These are phyloP conservation scores for Saturnispora ahearnii DNA, from an alignment of 805 yeast genomes.

Conservation along the genomic window DNA sequence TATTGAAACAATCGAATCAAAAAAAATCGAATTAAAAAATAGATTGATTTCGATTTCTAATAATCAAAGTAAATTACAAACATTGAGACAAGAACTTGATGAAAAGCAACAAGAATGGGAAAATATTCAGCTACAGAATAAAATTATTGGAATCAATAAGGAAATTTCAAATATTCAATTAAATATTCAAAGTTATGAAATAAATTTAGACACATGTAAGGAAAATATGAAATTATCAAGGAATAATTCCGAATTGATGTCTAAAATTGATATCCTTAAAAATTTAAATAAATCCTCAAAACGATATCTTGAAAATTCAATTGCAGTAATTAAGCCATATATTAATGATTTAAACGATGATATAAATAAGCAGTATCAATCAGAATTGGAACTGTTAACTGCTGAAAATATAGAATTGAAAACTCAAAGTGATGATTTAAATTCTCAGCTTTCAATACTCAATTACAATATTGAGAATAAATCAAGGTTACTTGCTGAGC, in stretches of 20 bases:
- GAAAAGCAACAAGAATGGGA: constrained; percentile 30
- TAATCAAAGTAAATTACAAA: constrained; percentile 40
- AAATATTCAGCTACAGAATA: constrained; percentile 22
- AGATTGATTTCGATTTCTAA: constrained; percentile 31
- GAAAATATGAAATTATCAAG: constrained; percentile 42
- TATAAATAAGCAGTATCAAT: constrained; percentile 3
- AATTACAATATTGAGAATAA: constrained; percentile 4
- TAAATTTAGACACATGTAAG: constrained; percentile 43
- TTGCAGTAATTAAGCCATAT: constrained; percentile 3
- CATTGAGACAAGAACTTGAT: constrained; percentile 35
- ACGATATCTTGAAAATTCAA: constrained; percentile 14
- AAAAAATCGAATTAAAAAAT: constrained; percentile 28
- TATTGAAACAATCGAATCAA: constrained; percentile 29
- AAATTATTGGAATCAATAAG: constrained; percentile 24
- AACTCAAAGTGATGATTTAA: constrained; percentile 10
- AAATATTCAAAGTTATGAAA: constrained; percentile 30
- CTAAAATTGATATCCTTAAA: constrained; percentile 34
- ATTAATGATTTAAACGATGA: constrained; percentile 11
- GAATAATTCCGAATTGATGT: constrained; percentile 49
- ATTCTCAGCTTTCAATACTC: constrained; percentile 8
- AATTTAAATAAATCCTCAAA: constrained; percentile 12
- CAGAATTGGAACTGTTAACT: constrained; percentile 5
- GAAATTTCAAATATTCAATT: constrained; percentile 33
- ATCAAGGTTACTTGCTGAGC: not conserved
- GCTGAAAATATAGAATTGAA: constrained; percentile 9